Conservation (phyloP, 192 early-diverging fungal species). For the Coemansia guatemalensis region DNA sequence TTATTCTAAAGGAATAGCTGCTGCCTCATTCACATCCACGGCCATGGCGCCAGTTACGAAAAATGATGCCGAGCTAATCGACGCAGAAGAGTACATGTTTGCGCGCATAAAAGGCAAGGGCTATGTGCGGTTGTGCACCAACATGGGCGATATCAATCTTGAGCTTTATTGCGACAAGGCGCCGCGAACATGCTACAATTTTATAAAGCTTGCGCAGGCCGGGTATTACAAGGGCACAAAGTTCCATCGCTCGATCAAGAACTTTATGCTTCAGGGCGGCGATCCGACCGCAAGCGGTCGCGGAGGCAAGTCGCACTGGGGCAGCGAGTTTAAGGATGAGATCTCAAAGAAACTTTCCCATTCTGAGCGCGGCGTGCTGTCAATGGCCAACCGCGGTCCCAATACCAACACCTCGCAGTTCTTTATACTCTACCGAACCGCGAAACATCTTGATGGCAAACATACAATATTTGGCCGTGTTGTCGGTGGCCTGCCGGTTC, state of each 20-base stretch:
- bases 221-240: slow-evolving; percentile 82
- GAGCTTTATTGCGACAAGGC: slow-evolving; percentile 55
- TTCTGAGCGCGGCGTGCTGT: slow-evolving; percentile 77
- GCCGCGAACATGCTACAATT: slow-evolving; percentile 91
- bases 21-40: slow-evolving; percentile 87
- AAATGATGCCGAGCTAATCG: slow-evolving; percentile 67
- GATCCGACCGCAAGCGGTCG: slow-evolving; percentile 95
- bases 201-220: slow-evolving; percentile 67
- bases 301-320: slow-evolving; percentile 78
- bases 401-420: slow-evolving; percentile 79
- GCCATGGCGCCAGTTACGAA: slow-evolving; percentile 68
- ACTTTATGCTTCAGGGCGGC: slow-evolving; percentile 98
- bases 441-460: slow-evolving; percentile 74
- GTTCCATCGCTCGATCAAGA: slow-evolving; percentile 85
- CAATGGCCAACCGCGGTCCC: slow-evolving; percentile 94
- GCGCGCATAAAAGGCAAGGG: slow-evolving; percentile 79
- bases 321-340: slow-evolving; percentile 67
- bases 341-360: slow-evolving; percentile 70
- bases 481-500: slow-evolving; percentile 80
- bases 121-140: slow-evolving; percentile 76
- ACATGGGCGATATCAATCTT: slow-evolving; percentile 51
- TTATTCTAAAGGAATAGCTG: slow-evolving; percentile 75
- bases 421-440: slow-evolving; percentile 68
- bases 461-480: slow-evolving; percentile 95
- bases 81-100: slow-evolving; percentile 90